Evolutionary conservation across 768 basidiomycete genomes (phyloP).

Genomic region (Kwoniella heveanensis): DNA sequence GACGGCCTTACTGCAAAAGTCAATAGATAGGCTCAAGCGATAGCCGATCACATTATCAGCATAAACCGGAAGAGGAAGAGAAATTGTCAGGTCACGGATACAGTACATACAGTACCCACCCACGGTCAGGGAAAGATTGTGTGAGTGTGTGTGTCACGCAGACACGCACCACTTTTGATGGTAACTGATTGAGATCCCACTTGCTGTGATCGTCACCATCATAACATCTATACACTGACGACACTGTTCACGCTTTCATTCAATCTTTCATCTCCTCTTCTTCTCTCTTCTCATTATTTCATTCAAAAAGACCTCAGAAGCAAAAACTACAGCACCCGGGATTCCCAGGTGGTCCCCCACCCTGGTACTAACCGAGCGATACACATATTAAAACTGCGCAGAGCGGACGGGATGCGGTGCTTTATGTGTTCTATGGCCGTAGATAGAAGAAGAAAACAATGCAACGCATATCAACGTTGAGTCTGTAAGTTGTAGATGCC

Average conservation of each 20-base stretch:
- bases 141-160: not conserved
- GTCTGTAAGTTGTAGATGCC: no score
- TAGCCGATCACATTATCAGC: no score
- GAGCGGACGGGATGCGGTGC: constrained; percentile 20
- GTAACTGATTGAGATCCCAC: constrained; percentile 52
- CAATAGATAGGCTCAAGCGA: no score
- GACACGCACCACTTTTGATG: constrained; percentile 43
- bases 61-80: no score
- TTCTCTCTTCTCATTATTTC: not conserved
- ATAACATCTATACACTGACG: no score
- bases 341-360: constrained; percentile 19
- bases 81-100: no score
- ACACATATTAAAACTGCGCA: constrained; percentile 9
- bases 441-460: constrained; percentile 1
- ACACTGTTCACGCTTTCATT: no score
- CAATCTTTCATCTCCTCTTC: not conserved
- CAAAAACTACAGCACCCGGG: constrained; percentile 15
- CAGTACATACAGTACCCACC: no score
- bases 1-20: no score
- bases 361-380: constrained; percentile 20
- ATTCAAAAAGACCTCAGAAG: constrained; percentile 2
- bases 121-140: not conserved
- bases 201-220: constrained; percentile 23
- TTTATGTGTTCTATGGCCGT: constrained; percentile 15
- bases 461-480: not conserved